Evolutionary conservation across 164 flowering plant species (phyloP), one percentile per base, ranked within the genome.

Genomic region (Kingdonia uniflora): DNA sequence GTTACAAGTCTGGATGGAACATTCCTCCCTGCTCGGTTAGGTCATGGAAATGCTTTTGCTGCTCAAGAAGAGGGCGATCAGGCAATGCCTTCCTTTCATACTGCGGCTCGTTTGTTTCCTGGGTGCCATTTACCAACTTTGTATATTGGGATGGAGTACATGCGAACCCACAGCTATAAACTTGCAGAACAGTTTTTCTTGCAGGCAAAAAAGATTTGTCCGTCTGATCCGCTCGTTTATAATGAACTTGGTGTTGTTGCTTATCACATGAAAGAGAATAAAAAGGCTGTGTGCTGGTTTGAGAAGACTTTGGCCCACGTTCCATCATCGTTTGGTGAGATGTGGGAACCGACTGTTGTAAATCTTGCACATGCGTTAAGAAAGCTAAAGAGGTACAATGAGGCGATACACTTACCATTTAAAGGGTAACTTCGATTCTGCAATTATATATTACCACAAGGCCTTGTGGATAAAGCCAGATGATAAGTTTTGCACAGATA

Each of bases 161-260:
- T 87, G 97, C 81, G 95, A 53, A 89, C 94, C 6, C 96, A 87
- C 70, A 83, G 81, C 69, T 89, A 73, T 60, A 89, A 89, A 73
- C 88, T 87, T 62, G 96, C 97, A 56, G 96, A 81, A 58, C 96
- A 94, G 99, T 94, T 94, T 74, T 79, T 89, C 63, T 59, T 83
- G 85, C 99, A 89, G 92, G 95, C 99, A 23, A 79, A 87, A 63
- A 19, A 71, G 35, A 74, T 89, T 57, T 94, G 99, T 62, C 84
- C 87, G 35, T 77, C 92, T 8, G 99, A 89, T 70, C 99, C 99
- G 22, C 87, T 83, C 60, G 96, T 94, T 42, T 87, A 72, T 56
- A 94, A 89, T 74, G 99, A 94, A 69, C 90, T 94, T 59, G 97
- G 99, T 53, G 96, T 87, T 63, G 97, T 89, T 59, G 83, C 97